These are phyloP conservation scores for Boletus sp. DNA, from an alignment of 1,284 basidiomycete species.

Conservation along the genomic window DNA sequence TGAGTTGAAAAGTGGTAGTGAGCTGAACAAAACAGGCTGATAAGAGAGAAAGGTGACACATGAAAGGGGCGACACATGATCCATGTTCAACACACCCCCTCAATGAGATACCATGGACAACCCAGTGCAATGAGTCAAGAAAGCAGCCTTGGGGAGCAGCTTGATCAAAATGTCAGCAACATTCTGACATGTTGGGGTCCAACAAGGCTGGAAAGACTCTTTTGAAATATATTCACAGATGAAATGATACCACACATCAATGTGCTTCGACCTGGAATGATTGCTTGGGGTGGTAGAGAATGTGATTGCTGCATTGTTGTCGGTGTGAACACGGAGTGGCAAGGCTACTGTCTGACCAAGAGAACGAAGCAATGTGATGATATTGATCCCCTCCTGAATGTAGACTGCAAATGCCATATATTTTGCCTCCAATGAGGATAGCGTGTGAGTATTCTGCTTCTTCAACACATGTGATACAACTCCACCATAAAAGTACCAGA, in stretches of 20 bases:
- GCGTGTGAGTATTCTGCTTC: neutral
- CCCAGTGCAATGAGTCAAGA: neutral
- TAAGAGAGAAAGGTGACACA: too few species aligned
- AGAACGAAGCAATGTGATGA: neutral
- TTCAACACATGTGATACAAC: neutral
- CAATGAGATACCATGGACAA: neutral
- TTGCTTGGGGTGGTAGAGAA: neutral
- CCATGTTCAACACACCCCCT: constrained; percentile 6
- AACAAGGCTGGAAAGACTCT: neutral
- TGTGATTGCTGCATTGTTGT: neutral
- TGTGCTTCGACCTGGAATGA: neutral
- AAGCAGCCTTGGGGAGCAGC: neutral
- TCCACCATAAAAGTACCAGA: neutral
- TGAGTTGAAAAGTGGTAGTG: too few species aligned
- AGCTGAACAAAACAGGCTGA: too few species aligned
- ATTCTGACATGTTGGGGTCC: neutral
- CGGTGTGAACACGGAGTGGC: neutral
- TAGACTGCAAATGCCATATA: neutral
- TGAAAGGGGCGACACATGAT: too few species aligned
- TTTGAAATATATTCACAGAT: neutral
- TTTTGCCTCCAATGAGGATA: neutral
- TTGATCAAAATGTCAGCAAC: neutral
- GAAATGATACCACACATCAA: neutral
- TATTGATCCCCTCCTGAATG: neutral
- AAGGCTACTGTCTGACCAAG: neutral